Percentiles rank a stretch among this genome's conserved stretches.
Evolutionary conservation across 2,329 filamentous ascomycete genomes (phyloP).

Genomic region (Pseudogymnoascus sp.): DNA sequence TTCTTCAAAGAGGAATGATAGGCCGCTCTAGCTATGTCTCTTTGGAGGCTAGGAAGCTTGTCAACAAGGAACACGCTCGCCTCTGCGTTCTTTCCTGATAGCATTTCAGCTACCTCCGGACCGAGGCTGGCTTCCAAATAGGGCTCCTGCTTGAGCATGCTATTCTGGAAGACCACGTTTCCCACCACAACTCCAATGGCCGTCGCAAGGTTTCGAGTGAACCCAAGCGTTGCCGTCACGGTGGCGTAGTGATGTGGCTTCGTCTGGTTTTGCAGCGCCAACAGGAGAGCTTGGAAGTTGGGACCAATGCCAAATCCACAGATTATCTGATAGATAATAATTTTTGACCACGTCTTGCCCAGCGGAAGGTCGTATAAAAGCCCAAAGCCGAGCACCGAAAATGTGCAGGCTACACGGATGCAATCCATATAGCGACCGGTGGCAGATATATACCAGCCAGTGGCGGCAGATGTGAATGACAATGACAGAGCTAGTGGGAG

Average conservation of each 20-base stretch:
- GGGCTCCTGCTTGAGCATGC: slow-evolving; percentile 27
- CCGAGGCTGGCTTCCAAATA: slow-evolving; percentile 21
- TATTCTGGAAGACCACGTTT: slow-evolving; percentile 43
- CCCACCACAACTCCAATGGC: slow-evolving; percentile 41
- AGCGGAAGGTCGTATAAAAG: slow-evolving; percentile 53
- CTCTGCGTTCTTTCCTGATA: slow-evolving; percentile 25
- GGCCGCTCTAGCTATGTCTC: slow-evolving; percentile 21
- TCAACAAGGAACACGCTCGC: slow-evolving; percentile 23
- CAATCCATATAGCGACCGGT: slow-evolving; percentile 56
- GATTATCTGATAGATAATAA: slow-evolving; percentile 53
- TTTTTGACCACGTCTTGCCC: slow-evolving; percentile 44
- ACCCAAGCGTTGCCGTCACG: slow-evolving; percentile 55
- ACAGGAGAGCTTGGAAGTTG: slow-evolving; percentile 60
- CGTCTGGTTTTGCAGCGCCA: slow-evolving; percentile 57
- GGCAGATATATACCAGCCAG: slow-evolving; percentile 50
- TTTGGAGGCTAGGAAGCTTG: slow-evolving; percentile 18
- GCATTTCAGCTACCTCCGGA: slow-evolving; percentile 17
- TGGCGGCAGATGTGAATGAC: slow-evolving; percentile 51
- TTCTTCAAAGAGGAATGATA: slow-evolving; percentile 21
- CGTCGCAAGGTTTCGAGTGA: slow-evolving; percentile 44
- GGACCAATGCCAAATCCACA: slow-evolving; percentile 57
- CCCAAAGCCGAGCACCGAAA: slow-evolving; percentile 58
- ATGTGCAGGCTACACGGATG: slow-evolving; percentile 49
- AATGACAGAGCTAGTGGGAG: slow-evolving; percentile 61
- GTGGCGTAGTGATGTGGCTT: slow-evolving; percentile 56